Evolutionary conservation across 108 stramenopile genomes (phyloP).

Genomic region (Skeletonema costatum): DNA sequence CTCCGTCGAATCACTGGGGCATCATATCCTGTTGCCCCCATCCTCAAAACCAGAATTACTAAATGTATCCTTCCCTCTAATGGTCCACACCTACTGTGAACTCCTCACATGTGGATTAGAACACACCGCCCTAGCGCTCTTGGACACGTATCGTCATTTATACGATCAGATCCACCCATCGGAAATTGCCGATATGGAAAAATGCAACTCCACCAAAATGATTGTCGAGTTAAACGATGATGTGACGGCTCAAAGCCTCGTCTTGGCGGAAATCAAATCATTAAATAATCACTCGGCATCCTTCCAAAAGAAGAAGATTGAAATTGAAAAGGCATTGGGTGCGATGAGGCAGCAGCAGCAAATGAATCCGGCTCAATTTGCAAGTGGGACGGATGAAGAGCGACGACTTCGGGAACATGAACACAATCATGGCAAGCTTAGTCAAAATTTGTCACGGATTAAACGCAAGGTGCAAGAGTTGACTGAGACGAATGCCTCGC

Average conservation of each 20-base stretch:
- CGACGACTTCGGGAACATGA: conserved; percentile 8
- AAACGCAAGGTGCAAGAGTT: conserved; percentile 63
- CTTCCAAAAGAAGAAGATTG: conserved; percentile 17
- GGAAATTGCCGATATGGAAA: conserved; percentile 69
- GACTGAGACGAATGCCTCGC: conserved; percentile 38
- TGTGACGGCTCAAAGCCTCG: conserved; percentile 20
- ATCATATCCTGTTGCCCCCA: conserved; percentile 51
- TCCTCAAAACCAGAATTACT: conserved; percentile 84
- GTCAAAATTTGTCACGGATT: conserved; percentile 29
- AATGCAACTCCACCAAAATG: conserved; percentile 62
- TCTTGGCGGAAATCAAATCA: conserved; percentile 18
- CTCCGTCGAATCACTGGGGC: conserved; percentile 8
- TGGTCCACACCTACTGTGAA: conserved; percentile 90
- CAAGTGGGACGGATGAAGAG: conserved; percentile 17
- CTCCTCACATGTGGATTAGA: conserved; percentile 83
- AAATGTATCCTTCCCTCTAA: conserved; percentile 81
- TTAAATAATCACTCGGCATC: conserved; percentile 16
- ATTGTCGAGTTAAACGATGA: conserved; percentile 67
- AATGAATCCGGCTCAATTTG: conserved; percentile 25
- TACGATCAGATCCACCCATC: conserved; percentile 71
- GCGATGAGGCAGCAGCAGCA: conserved; percentile 21
- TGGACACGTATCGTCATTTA: conserved; percentile 74
- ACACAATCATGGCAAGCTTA: conserved; percentile 13
- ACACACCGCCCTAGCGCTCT: conserved; percentile 66
- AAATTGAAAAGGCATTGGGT: conserved; percentile 12